Percentiles rank a stretch among this genome's conserved stretches.
Conservation (phyloP, 140 eudicot species). For the Artemisia princeps region DNA sequence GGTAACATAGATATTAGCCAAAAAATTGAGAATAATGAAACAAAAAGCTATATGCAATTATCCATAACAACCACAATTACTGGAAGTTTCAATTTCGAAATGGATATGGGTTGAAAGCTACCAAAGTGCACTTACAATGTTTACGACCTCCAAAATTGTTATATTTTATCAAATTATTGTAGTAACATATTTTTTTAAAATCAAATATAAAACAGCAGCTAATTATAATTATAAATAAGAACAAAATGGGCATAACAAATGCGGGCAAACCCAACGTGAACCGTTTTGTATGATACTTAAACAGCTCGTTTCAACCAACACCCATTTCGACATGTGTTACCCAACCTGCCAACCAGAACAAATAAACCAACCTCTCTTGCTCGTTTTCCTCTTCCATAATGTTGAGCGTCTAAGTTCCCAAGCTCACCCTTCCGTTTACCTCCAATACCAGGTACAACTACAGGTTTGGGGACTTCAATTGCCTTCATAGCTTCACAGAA, state of each 20-base stretch:
- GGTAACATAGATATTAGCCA: slow-evolving; percentile 8
- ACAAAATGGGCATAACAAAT: too few species aligned
- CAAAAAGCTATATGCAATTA: background rate
- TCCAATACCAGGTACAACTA: slow-evolving; percentile 42
- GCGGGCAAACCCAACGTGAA: too few species aligned
- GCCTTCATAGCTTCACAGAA: slow-evolving; percentile 84
- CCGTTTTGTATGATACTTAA: too few species aligned
- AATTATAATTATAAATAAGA: too few species aligned
- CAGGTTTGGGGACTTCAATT: slow-evolving; percentile 46
- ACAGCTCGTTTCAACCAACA: background rate
- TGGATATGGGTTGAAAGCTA: background rate
- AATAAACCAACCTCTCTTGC: slow-evolving; percentile 82
- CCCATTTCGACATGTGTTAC: background rate
- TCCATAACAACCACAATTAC: background rate
- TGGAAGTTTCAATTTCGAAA: background rate
- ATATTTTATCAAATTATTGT: too few species aligned
- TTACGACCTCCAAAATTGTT: too few species aligned
- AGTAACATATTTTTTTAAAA: too few species aligned
- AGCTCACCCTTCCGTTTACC: slow-evolving; percentile 69
- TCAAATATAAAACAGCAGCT: too few species aligned
- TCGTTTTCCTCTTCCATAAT: slow-evolving; percentile 97
- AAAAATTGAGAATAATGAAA: background rate
- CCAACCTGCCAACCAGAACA: background rate
- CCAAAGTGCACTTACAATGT: background rate
- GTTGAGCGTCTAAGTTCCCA: slow-evolving; percentile 76